Evolutionary conservation across 1,284 basidiomycete species (phyloP).

Genomic region (Tylopilus microsporus): DNA sequence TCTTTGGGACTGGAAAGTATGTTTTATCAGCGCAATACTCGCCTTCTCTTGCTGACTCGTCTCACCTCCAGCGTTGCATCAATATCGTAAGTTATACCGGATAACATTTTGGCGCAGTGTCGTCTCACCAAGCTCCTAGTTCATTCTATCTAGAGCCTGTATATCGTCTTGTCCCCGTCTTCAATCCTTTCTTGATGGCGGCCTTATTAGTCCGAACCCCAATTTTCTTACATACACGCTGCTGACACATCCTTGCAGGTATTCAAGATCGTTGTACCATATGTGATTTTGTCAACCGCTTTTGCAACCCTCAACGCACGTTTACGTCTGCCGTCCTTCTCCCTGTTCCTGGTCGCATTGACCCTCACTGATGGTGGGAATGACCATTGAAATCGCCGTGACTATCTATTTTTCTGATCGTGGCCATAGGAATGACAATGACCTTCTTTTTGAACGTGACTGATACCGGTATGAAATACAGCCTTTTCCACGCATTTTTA

Average conservation of each 20-base stretch:
- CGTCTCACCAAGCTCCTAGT: conserved; percentile 32
- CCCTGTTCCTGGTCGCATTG: conserved; percentile 70
- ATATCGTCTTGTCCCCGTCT: conserved; percentile 82
- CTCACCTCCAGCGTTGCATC: conserved; percentile 68
- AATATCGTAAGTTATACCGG: conserved; percentile 57
- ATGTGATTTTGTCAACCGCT: conserved; percentile 65
- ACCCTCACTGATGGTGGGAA: conserved; percentile 67
- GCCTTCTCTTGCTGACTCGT: conserved; percentile 3
- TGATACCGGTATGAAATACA: conserved; percentile 54
- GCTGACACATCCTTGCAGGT: conserved; percentile 41
- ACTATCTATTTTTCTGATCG: conserved; percentile 8
- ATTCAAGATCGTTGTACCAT: conserved; percentile 81
- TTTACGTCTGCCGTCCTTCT: conserved; percentile 68
- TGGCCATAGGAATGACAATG: conserved; percentile 62
- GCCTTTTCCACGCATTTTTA: neutral
- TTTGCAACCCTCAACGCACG: conserved; percentile 66
- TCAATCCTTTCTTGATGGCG: conserved; percentile 84
- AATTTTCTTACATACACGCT: neutral
- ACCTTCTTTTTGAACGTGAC: conserved; percentile 82
- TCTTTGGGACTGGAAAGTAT: conserved; percentile 86
- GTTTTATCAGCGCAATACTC: conserved; percentile 28
- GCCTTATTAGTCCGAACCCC: conserved; percentile 51
- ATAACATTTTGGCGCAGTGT: neutral
- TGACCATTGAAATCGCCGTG: neutral
- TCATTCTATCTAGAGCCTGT: conserved; percentile 90